phyloP scores from a whole-genome alignment of 2,329 filamentous ascomycete genomes.

The Sodiomyces alkalinus region DNA sequence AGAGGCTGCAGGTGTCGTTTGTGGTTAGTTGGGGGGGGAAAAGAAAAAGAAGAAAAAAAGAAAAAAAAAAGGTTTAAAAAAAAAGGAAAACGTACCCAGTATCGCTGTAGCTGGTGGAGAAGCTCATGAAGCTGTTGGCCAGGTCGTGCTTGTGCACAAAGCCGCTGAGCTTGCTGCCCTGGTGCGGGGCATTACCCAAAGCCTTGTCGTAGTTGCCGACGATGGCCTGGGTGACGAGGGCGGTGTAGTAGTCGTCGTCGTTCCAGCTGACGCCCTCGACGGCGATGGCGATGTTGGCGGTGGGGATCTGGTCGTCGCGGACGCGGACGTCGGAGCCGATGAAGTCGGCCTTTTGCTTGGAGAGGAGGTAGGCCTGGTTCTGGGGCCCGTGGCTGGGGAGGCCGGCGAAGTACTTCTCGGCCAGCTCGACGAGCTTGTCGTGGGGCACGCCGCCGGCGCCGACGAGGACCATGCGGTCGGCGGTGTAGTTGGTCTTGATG shows the following conservation, averaged over 20 bases:
- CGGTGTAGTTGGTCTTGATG: slow-evolving; percentile 99
- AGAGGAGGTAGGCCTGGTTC: slow-evolving; percentile 58
- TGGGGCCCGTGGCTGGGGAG: slow-evolving; percentile 64
- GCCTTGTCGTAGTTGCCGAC: slow-evolving; percentile 99
- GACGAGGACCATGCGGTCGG: slow-evolving; percentile 97
- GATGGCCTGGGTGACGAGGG: slow-evolving; percentile 91
- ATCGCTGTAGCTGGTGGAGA: slow-evolving; percentile 98
- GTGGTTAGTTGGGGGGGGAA: too few relatives aligned
- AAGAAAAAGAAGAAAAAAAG: too few relatives aligned
- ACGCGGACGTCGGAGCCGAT: slow-evolving; percentile 91
- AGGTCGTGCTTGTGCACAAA: slow-evolving; percentile 90
- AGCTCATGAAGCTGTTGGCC: slow-evolving; percentile 99
- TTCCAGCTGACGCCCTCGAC: slow-evolving; percentile 99
- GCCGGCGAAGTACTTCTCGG: slow-evolving; percentile 83
- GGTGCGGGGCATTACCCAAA: slow-evolving; percentile 92
- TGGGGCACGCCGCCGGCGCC: slow-evolving; percentile 90
- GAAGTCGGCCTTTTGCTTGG: slow-evolving; percentile 86
- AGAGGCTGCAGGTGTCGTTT: slow-evolving; percentile 53
- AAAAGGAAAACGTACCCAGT: slow-evolving; percentile 59
- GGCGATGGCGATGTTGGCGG: slow-evolving; percentile 94
- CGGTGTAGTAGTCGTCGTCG: slow-evolving; percentile 98
- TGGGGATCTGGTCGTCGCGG: slow-evolving; percentile 89
- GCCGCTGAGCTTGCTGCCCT: slow-evolving; percentile 94
- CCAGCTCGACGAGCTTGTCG: slow-evolving; percentile 83
- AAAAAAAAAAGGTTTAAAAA: too few relatives aligned